Evolutionary conservation across 257 asterid species (phyloP), one percentile per base, ranked within the genome.

Genomic region (Fraxinus quadrangulata): DNA sequence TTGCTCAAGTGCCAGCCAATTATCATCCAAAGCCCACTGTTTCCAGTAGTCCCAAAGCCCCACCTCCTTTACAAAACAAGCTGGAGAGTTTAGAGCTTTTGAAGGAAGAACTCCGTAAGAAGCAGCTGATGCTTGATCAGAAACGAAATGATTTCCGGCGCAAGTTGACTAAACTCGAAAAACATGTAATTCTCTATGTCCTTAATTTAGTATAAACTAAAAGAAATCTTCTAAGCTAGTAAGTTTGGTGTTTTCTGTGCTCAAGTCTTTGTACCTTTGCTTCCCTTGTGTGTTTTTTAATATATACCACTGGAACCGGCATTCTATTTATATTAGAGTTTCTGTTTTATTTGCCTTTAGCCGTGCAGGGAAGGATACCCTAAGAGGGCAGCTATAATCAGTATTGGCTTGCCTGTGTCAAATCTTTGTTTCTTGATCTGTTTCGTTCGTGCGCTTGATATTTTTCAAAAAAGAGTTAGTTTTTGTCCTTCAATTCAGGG

Each of bases 81-180:
- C 73, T 89, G 85, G 99, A 87, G 82, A 88, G 66, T 68, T 85
- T 96, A 84, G 99, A 90, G 88, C 89, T 89, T 83, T 82, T 96
- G 88, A 96, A 92, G 84, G 98, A 93, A 85, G 92, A 94, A 83
- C 87, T 96, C 76, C 98, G 97, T 75, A 94, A 90, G 92, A 96
- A 96, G 90, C 99, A 85, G 87, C 97, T 92, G 86, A 87, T 96
- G 96, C 98, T 96, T 80, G 98, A 90, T 77, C 94, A 92, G 85
- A 96, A 96, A 86, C 88, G 98, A 72, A 86, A 83, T 61, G 98
- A 90, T 79, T 96, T 96, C 84, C 85, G 84, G 79, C 92, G 77
- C 72, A 90, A 89, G 84, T 81, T 96, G 78, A 87, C 88, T 81
- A 90, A 88, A 84, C 97, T 96, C 74, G 88, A 86, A 78, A 92